Evolutionary conservation across 1,284 basidiomycete species (phyloP).

Genomic region (Puccinia hordei): DNA sequence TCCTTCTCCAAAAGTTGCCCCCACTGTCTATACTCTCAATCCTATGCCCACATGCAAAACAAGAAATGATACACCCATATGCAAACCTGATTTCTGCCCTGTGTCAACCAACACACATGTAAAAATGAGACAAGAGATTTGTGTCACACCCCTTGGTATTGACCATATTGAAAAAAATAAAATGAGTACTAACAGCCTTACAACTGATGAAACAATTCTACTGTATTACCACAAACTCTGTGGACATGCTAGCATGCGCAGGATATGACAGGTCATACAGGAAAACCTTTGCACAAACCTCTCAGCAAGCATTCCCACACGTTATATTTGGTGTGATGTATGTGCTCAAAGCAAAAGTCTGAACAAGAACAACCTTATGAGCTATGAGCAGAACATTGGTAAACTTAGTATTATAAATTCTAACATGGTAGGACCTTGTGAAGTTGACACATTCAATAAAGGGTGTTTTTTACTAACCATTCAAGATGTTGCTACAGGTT

Average conservation of each 20-base stretch:
- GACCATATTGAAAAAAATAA: neutral
- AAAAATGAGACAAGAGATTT: too few relatives aligned
- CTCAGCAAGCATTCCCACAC: neutral
- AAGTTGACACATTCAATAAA: neutral
- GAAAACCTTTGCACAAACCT: neutral
- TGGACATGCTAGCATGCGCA: neutral
- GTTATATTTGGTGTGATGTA: neutral
- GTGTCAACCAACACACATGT: too few relatives aligned
- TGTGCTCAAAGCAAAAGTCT: neutral
- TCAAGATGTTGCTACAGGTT: neutral
- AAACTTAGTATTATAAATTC: neutral
- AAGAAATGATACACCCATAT: too few relatives aligned
- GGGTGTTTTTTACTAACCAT: neutral
- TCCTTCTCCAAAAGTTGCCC: too few relatives aligned
- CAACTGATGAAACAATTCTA: neutral
- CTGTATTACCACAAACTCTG: neutral
- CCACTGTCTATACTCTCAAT: too few relatives aligned
- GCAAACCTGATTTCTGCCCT: too few relatives aligned
- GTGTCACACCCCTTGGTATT: too few relatives aligned
- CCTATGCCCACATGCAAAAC: too few relatives aligned
- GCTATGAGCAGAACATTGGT: neutral
- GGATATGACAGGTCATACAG: neutral
- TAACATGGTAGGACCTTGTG: constrained; percentile 3
- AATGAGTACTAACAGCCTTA: neutral
- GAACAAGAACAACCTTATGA: neutral